These are phyloP conservation scores for Barnettozyma wickerhamii DNA, from an alignment of 805 yeast species.

Conservation along the genomic window DNA sequence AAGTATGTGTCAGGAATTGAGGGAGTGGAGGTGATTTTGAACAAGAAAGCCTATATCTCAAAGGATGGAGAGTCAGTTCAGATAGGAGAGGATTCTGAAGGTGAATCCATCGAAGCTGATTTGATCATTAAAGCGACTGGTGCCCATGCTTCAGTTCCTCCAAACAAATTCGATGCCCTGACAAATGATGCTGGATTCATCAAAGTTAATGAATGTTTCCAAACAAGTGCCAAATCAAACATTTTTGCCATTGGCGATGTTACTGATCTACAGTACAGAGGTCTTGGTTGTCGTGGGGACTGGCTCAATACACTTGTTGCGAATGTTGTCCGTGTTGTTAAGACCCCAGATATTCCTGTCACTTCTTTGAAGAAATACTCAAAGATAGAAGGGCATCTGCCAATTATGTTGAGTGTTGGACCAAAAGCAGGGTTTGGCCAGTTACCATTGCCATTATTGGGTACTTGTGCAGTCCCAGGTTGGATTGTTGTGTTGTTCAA, in stretches of 20 bases:
- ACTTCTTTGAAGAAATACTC: neutral
- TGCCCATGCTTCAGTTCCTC: constrained; percentile 12
- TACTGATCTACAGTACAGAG: constrained; percentile 18
- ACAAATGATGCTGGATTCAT: constrained; percentile 8
- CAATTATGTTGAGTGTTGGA: constrained; percentile 1
- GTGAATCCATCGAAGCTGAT: constrained; percentile 8
- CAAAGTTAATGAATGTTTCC: constrained; percentile 10
- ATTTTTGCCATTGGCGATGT: constrained; percentile 33
- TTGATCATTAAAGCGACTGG: constrained; percentile 7
- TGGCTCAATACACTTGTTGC: constrained; percentile 13
- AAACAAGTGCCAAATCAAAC: constrained; percentile 6
- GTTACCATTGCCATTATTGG: neutral
- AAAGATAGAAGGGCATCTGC: neutral
- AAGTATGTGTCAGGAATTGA: constrained; percentile 3
- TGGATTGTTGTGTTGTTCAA: neutral
- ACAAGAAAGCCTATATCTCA: constrained; percentile 4
- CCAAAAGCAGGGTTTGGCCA: constrained; percentile 4
- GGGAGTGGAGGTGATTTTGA: constrained; percentile 11
- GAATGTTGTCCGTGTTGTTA: constrained; percentile 13
- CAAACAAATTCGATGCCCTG: constrained; percentile 1
- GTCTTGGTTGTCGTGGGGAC: constrained; percentile 10
- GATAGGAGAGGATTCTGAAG: neutral
- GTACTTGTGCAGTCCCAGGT: neutral
- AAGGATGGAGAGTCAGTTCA: constrained; percentile 4
- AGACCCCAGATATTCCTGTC: neutral